phyloP scores from a whole-genome alignment of 192 early-diverging fungal genomes.

The Backusella morwellensis region DNA sequence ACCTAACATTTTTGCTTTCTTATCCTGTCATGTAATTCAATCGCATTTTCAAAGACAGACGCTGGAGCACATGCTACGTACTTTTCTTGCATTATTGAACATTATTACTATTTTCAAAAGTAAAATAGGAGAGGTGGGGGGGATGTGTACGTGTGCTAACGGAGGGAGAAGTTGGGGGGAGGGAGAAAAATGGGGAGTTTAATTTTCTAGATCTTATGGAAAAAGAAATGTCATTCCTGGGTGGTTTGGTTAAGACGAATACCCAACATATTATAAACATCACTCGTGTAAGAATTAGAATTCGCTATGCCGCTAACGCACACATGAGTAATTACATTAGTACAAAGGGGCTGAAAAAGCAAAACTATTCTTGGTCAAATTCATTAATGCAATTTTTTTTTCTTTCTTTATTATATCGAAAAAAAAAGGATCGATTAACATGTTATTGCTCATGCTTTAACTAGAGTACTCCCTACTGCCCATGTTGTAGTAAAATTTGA shows the following conservation, averaged over 20 bases:
- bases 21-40: not conserved
- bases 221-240: not conserved
- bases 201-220: not conserved
- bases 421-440: not conserved
- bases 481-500: not conserved
- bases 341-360: not conserved
- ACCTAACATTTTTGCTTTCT: not conserved
- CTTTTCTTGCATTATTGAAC: not conserved
- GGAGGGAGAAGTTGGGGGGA: not conserved
- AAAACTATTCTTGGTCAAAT: not conserved
- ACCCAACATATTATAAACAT: not conserved
- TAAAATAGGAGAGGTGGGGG: not conserved
- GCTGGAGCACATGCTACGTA: not conserved
- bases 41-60: not conserved
- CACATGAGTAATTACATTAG: not conserved
- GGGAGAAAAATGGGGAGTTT: not conserved
- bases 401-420: not conserved
- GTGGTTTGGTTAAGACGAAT: not conserved
- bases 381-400: constrained; percentile 3
- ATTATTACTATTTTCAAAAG: not conserved
- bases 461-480: not conserved
- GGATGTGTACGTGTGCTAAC: not conserved
- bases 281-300: not conserved
- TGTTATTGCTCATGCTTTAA: not conserved
- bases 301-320: not conserved